phyloP scores from a whole-genome alignment of 345 rosid genomes.

The Arabidopsis suecica region DNA sequence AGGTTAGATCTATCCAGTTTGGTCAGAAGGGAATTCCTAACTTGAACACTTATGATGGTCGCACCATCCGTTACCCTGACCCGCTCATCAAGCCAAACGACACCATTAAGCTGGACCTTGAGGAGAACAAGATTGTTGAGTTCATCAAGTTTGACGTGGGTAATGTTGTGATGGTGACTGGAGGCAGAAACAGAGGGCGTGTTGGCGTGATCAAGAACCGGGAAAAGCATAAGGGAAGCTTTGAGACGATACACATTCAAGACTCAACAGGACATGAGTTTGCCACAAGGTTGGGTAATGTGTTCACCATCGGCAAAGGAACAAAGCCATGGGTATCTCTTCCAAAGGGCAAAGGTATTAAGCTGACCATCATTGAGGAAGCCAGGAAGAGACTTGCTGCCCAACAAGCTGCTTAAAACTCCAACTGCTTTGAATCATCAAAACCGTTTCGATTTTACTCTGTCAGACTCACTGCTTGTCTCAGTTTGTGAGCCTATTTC shows the following conservation, averaged over 20 bases:
- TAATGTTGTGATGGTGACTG: slow-evolving; percentile 92
- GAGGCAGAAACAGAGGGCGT: slow-evolving; percentile 91
- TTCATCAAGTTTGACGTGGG: slow-evolving; percentile 90
- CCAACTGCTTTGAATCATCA: neutral
- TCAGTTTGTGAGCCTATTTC: slow-evolving; percentile 26
- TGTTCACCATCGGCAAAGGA: slow-evolving; percentile 80
- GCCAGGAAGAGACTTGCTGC: slow-evolving; percentile 80
- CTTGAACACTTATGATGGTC: slow-evolving; percentile 84
- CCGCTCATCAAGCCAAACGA: slow-evolving; percentile 89
- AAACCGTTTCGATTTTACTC: neutral
- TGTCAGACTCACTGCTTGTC: slow-evolving; percentile 11
- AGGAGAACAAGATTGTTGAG: slow-evolving; percentile 70
- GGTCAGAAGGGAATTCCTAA: slow-evolving; percentile 87
- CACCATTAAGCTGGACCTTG: slow-evolving; percentile 83
- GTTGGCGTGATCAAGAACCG: slow-evolving; percentile 82
- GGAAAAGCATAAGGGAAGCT: slow-evolving; percentile 91
- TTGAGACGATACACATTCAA: slow-evolving; percentile 81
- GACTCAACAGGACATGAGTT: slow-evolving; percentile 80
- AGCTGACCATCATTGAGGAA: slow-evolving; percentile 82
- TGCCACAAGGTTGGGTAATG: slow-evolving; percentile 87
- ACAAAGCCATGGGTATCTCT: slow-evolving; percentile 88
- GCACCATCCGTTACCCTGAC: slow-evolving; percentile 89
- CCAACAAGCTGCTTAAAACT: slow-evolving; percentile 51
- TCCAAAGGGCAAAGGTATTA: slow-evolving; percentile 91
- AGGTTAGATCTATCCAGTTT: slow-evolving; percentile 67